Base-by-base conservation (phyloP, 2,329 filamentous ascomycete genomes). In the Acrocalymma vagum region DNA sequence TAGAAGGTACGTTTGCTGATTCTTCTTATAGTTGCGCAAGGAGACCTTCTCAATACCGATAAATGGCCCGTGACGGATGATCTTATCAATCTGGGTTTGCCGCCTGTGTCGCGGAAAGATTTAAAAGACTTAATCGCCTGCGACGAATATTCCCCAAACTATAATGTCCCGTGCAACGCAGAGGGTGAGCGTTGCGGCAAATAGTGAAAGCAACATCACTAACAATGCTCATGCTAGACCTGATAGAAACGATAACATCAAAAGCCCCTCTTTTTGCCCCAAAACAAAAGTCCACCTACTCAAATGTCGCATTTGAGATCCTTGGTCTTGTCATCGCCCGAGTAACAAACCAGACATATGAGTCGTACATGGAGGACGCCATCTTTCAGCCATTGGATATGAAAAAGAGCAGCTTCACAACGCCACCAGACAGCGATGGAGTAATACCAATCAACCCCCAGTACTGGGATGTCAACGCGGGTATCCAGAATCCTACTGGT, bases 401-500 rank as follows among this genome's bases (percentile, higher is more conserved):
- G 66, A 49, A 45, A 3, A 60, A 51, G 14, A 67, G 57, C 37
- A 59, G 57, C 1, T 33, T 69, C 4, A 55, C 55, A 2, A 20
- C 23, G 9, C 65, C 66, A 4, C 53, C 58, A 3, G 66, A 73
- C 40, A 57, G 57, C 10, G 58, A 66, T 38, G 71, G 70, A 7
- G 71, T 74, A 0, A 68, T 75, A 5, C 71, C 72, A 1, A 14
- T 61, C 0, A 58, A 58, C 2, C 48, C 54, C 0, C 60, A 67
- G 11, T 73, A 67, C 51, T 75, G 71, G 72, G 72, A 69, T 34
- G 53, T 72, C 1, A 65, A 75, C 10, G 58, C 63, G 32, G 73
- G 74, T 3, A 58, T 75, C 1, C 69, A 74, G 34, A 67, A 60
- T 11, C 74, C 74, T 3, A 72, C 72, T 0, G 74, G 74, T 7